Base-by-base conservation (phyloP, 495 filamentous ascomycete genomes). In the Podospora tetraspora region DNA sequence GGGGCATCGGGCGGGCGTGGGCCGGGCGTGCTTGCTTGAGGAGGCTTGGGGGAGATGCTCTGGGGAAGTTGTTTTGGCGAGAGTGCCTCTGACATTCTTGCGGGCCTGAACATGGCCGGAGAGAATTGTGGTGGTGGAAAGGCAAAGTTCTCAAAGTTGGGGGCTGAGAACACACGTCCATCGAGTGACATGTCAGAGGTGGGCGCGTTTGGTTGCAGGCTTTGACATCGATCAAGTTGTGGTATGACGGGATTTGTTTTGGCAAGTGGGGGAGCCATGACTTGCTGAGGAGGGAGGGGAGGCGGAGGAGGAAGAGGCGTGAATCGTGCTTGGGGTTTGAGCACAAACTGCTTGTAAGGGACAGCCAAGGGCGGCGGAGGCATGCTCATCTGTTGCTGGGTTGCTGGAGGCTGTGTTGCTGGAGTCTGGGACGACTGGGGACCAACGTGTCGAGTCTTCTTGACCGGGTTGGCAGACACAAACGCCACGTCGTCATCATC, bases 401-500 rank as follows among this genome's bases (percentile, higher is more conserved):
- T 60, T 62, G 72, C 70, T 62, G 66, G 73, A 25, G 56, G 21
- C 8, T 60, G 59, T 11, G 23, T 60, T 62, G 72, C 69, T 62
- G 66, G 73, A 25, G 56, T 25, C 32, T 19, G 61, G 56, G 56
- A 3, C 13, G 37, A 21, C 7, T 68, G 61, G 6, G 63, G 63
- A n/a, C 61, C 60, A 23, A 66, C 68, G 66, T 74, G 78, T 25
- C 64, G 32, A 34, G 32, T 76, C 66, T 76, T 80, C 61, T 82
- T 82, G 61, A 81, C 75, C 19, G 81, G 80, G 24, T 78, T 74
- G 5, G 75, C 78, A 60, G 79, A 82, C 37, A 84, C 69, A 59
- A 83, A 80, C 71, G 81, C 72, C 21, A 84, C 71, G 34, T 84
- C 82, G 67, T 80, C 78, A 62, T 84, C 80, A 21, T 32, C n/a